These are phyloP conservation scores for Tetragonia tetragonoides DNA, from an alignment of 148 eudicot genomes.

Conservation along the genomic window DNA sequence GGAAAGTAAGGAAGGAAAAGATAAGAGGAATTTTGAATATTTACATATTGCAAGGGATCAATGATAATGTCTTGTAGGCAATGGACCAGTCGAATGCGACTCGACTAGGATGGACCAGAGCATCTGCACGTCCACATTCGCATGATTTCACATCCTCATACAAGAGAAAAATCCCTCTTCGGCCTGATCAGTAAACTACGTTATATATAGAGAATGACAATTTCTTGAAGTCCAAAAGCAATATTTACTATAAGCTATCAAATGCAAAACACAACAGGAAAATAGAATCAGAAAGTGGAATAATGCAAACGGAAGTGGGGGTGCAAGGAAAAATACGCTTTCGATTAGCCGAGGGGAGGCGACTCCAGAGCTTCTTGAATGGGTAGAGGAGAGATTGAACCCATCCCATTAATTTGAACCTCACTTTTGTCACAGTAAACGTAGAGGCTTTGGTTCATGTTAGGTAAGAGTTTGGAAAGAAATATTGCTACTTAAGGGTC, in stretches of 20 bases:
- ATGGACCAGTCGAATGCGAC: constrained; percentile 21
- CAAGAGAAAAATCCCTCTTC: constrained; percentile 42
- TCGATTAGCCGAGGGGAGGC: constrained; percentile 25
- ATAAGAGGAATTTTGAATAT: neutral
- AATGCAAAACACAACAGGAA: neutral
- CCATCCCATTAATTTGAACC: constrained; percentile 42
- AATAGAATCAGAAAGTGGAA: neutral
- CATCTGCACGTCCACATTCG: constrained; percentile 61
- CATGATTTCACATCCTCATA: constrained; percentile 71
- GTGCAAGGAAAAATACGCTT: constrained; percentile 23
- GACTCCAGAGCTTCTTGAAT: constrained; percentile 48
- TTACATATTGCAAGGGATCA: neutral
- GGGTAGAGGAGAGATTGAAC: constrained; percentile 49
- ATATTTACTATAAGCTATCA: no score
- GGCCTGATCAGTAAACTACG: constrained; percentile 24
- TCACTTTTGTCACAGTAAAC: neutral
- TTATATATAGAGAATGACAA: neutral
- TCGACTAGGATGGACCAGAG: constrained; percentile 60
- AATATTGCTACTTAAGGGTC: neutral
- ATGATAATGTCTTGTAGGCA: constrained; percentile 11
- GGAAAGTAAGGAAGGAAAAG: neutral
- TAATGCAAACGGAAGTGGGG: neutral
- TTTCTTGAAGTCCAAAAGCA: no score
- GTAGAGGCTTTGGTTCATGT: constrained; percentile 11
- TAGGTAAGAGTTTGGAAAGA: constrained; percentile 38